A percentile compares a stretch with the other conserved stretches of the same genome.
Conservation (phyloP, 2,329 filamentous ascomycete genomes). For the Tolypocladium ophioglossoides region DNA sequence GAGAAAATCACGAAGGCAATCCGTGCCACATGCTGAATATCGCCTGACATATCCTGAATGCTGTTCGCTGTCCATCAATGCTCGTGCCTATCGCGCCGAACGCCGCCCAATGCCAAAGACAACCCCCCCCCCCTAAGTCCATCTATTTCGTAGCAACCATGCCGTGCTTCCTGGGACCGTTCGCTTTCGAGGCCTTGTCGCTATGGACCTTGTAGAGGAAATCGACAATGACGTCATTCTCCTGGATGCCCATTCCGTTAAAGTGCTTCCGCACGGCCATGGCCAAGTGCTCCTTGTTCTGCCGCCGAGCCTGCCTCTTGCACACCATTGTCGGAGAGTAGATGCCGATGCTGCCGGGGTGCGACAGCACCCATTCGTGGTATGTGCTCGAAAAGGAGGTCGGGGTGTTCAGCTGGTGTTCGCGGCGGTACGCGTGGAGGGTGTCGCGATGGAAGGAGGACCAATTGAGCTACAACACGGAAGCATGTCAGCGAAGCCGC, state of each 20-base stretch:
- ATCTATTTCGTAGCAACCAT: slow-evolving; percentile 4
- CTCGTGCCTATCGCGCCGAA: neutral
- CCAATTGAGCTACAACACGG: slow-evolving; percentile 47
- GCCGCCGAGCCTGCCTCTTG: slow-evolving; percentile 50
- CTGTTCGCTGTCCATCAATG: neutral
- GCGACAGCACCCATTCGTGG: slow-evolving; percentile 50
- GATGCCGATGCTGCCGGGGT: slow-evolving; percentile 53
- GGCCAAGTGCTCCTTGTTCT: slow-evolving; percentile 63
- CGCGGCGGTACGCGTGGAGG: slow-evolving; percentile 65
- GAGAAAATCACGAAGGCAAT: neutral
- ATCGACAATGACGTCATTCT: slow-evolving; percentile 75
- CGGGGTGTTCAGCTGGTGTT: slow-evolving; percentile 61
- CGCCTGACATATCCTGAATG: neutral
- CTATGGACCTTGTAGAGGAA: slow-evolving; percentile 58
- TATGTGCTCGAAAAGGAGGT: slow-evolving; percentile 57
- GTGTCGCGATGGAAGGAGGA: slow-evolving; percentile 53
- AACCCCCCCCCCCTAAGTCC: neutral
- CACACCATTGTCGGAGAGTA: slow-evolving; percentile 69
- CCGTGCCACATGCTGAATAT: neutral
- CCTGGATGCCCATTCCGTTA: slow-evolving; percentile 66
- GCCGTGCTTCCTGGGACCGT: slow-evolving; percentile 13
- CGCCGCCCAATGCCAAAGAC: neutral
- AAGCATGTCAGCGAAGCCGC: neutral
- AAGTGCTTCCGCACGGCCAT: slow-evolving; percentile 71
- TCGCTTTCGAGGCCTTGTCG: slow-evolving; percentile 16